Conservation (phyloP, 768 basidiomycete genomes). For the Naganishia onofrii region DNA sequence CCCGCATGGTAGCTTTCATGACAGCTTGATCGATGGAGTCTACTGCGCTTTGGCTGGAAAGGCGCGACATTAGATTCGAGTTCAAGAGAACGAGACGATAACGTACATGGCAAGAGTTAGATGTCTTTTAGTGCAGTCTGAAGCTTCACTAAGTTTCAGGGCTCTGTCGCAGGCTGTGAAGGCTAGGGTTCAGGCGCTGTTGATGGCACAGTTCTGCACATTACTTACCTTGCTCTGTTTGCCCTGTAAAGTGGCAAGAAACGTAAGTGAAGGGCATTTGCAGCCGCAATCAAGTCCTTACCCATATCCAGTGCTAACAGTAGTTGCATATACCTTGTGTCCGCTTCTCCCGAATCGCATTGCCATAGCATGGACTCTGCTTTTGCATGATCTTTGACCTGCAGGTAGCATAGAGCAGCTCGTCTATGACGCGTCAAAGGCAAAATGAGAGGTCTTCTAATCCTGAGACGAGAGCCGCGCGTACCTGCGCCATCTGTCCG, state of each 20-base stretch:
- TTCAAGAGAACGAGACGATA: no score
- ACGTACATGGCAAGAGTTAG: constrained; percentile 14
- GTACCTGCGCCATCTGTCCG: constrained; percentile 17
- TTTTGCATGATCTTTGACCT: constrained; percentile 21
- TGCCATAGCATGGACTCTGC: constrained; percentile 6
- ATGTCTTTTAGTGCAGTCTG: constrained; percentile 8
- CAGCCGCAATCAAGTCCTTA: neutral
- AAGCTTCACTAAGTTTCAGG: neutral
- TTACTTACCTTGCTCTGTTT: constrained; percentile 4
- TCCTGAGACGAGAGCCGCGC: neutral
- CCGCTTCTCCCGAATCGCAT: constrained; percentile 10
- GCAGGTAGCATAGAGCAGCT: constrained; percentile 2
- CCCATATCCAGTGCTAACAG: neutral
- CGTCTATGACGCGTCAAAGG: neutral
- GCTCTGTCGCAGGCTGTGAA: neutral
- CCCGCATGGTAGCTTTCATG: neutral
- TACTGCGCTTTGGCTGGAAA: neutral
- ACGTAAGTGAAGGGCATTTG: neutral
- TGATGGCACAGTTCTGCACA: no score
- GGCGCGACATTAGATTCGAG: neutral
- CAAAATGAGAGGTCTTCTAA: neutral
- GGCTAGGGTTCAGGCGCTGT: neutral
- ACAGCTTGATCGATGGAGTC: neutral
- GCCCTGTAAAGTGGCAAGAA: neutral
- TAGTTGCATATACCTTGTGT: constrained; percentile 13